Conservation (phyloP, 345 rosid species). For the Lepidium africanum region DNA sequence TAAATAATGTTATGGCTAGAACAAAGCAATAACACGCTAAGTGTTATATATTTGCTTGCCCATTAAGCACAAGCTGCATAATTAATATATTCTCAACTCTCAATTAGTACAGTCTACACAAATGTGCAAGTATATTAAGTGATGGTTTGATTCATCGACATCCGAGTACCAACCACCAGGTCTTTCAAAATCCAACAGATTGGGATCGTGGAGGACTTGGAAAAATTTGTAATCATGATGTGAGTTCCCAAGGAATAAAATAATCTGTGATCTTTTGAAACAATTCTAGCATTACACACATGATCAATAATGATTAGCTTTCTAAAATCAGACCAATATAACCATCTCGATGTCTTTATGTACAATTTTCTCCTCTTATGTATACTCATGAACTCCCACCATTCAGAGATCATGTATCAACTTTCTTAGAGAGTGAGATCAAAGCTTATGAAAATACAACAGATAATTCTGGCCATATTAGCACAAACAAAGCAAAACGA, state of each 20-base stretch:
- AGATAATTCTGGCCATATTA: background rate
- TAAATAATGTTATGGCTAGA: no score
- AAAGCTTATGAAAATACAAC: background rate
- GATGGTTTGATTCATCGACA: no score
- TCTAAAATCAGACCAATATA: background rate
- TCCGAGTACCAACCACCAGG: no score
- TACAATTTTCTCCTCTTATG: background rate
- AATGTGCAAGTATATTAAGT: no score
- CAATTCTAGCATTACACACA: background rate
- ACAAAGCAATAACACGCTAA: no score
- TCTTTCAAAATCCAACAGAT: background rate
- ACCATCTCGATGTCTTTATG: background rate
- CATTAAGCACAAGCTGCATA: no score
- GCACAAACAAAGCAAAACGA: background rate
- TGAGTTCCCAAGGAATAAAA: background rate
- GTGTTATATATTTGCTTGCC: no score
- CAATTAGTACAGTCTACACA: no score
- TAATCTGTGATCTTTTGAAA: no score
- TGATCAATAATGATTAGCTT: background rate
- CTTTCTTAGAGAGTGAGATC: background rate
- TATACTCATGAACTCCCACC: background rate
- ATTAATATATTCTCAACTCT: no score
- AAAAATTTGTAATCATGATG: background rate
- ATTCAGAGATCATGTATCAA: background rate
- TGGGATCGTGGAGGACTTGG: background rate